Evolutionary conservation across 768 basidiomycete genomes (phyloP), one percentile per base, ranked within the genome.

Genomic region (Trametes cingulata): DNA sequence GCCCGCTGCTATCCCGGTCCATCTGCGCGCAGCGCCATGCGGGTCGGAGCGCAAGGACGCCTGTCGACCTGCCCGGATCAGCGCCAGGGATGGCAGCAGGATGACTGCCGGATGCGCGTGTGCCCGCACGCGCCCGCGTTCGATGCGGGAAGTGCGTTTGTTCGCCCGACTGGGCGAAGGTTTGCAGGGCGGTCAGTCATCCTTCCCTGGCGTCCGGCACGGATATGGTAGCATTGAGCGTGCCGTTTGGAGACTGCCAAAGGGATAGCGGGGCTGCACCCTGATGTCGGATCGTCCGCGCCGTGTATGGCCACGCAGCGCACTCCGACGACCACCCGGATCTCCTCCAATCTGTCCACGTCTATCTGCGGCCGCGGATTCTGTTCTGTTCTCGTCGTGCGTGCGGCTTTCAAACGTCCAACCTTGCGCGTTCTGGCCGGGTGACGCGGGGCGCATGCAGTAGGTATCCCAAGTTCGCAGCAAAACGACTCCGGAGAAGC

Each of bases 181-280:
- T 42, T 50, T 27, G 39, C 27, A 20, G 33, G 27, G 22, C 22
- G 14, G 43, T 24, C 42, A 43, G 17, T 14, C 25, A 27, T 15
- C 51, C 51, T 15, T 14, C 42, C 35, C 43, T 20, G 43, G 43
- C 56, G 52, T 56, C 25, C 37, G 8, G 49, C 45, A 58, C 56
- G 47, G 61, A 63, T 58, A 63, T 58, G 61, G 61, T 46, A 63
- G 61, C 61, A 58, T 63, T 63, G 61, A 63, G 41, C 61, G 45
- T 58, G 40, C 61, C 56, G 61, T 53, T 54, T 63, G 61, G 61
- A 63, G 61, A 58, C 61, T 63, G 43, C 40, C 40, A 40, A 20
- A 19, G n/a, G 29, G 37, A 39, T 33, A 33, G 29, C 29, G 29
- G 29, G 29, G 29, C 10, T 33, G 29, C 29, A 36, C 56, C 51